Base-by-base conservation (phyloP, 176 grass and related monocot species). In the Themeda triandra region DNA sequence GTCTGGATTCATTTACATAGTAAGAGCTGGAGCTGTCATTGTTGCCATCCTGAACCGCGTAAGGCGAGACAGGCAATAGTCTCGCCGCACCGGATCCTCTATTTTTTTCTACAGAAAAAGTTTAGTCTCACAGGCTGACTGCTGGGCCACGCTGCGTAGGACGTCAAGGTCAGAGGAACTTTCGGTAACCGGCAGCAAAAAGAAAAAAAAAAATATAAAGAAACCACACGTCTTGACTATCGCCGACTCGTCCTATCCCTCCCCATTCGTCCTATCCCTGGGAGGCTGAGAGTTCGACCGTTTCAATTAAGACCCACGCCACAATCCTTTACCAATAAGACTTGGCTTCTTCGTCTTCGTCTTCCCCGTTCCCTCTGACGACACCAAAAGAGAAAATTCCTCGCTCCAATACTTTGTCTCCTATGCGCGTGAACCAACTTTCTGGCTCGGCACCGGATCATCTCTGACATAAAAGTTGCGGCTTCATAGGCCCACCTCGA, bases 41-140 rank as follows among this genome's bases (percentile, higher is more conserved):
- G 40, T 63, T 70, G 33, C 19, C 31, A 9, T 49, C 42, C 68
- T 37, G 28, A 68, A 59, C 54, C n/a, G 63, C 51, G 9, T 21
- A 44, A 27, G 37, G 10, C 39, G 31, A 31, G n/a, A n/a, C n/a
- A n/a, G n/a, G 25, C 66, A 28, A 37, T 28, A 79, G 53, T 35
- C 41, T 65, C 31, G 71, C 35, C 7, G 39, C 7, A n/a, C 21
- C 54, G 21, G 21, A 21, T 58, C 54, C 54, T n/a, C n/a, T n/a
- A n/a, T n/a, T n/a, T n/a, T n/a, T n/a, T n/a, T n/a, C n/a, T n/a
- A n/a, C n/a, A n/a, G n/a, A n/a, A n/a, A 45, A 14, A 59, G 3
- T 13, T 58, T 35, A 79, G 64, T 28, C 32, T 65, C 32, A 82
- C 36, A 6, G 51, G 23, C 83, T 82, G 88, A 90, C 56, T 42